These are phyloP conservation scores for Neurospora discreta DNA, from an alignment of 495 filamentous ascomycete species.

Conservation along the genomic window DNA sequence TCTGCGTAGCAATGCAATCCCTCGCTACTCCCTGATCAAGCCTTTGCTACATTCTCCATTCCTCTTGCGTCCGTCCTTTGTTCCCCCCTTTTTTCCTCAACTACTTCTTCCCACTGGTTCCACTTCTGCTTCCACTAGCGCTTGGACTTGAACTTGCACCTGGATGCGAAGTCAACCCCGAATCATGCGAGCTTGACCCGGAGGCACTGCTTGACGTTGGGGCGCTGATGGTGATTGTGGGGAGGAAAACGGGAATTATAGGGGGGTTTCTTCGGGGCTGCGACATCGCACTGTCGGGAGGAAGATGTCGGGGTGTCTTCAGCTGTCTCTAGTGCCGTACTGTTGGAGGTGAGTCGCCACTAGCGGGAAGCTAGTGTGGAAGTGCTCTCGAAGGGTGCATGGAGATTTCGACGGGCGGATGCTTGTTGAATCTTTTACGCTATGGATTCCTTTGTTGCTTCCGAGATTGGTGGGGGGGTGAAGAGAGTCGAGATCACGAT, in stretches of 20 bases:
- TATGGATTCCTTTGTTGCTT: not conserved
- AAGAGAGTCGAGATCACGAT: not conserved
- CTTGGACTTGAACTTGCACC: not conserved
- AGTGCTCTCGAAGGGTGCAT: too few species aligned
- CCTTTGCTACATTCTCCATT: not conserved
- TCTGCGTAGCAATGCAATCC: not conserved
- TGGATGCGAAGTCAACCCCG: not conserved
- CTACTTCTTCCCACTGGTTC: not conserved
- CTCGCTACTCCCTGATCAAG: not conserved
- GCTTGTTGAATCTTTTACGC: not conserved
- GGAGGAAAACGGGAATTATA: not conserved
- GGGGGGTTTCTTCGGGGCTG: not conserved
- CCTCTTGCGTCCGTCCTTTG: not conserved
- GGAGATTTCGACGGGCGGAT: too few species aligned
- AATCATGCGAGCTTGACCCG: not conserved
- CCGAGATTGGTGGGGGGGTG: not conserved
- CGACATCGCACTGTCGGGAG: not conserved
- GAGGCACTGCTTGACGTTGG: not conserved
- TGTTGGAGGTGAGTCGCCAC: not conserved
- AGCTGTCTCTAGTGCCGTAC: not conserved
- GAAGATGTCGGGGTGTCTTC: not conserved
- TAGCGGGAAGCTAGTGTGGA: too few species aligned
- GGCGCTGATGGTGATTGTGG: not conserved
- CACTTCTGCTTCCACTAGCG: not conserved
- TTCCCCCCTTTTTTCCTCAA: not conserved